Evolutionary conservation across 768 basidiomycete genomes (phyloP), one percentile per base, ranked within the genome.

Genomic region (Collybia sordida): DNA sequence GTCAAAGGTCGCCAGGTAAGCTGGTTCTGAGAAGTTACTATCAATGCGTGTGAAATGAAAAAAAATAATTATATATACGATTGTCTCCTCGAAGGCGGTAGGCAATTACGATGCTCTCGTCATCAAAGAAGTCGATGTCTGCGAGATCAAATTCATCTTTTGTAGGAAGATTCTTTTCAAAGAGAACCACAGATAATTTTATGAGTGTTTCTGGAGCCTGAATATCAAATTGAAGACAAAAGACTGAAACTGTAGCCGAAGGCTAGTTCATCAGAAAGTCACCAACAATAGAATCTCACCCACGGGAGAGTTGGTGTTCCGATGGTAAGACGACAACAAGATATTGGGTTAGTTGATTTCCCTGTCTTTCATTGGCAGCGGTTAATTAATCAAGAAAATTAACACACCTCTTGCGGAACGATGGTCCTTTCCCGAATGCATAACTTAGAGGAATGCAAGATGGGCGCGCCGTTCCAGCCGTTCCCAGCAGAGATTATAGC

Each of bases 81-180:
- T 73, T 62, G 49, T 62, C 65, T 51, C 67, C 69, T 49, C 70
- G 70, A 62, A 67, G 64, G 64, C 78, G 80, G 69, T 80, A 86
- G 52, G 88, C 77, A 54, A 89, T 71, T 56, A 89, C 75, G 52
- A 90, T 63, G 59, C 65, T 72, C 64, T 83, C 79, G 57, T 89
- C 85, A 71, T 92, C 90, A 65, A 93, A 90, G 69, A 91, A 91
- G 48, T 89, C 85, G 37, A 72, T 77, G 59, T 85, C 85, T 62
- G 90, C 63, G 39, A 89, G 57, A 51, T 83, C 75, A 59, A 83
- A 64, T 64, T 72, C 63, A 56, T 62, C 56, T 35, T 71, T 74
- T 63, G 62, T 67, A 50, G 61, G 71, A 59, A 80, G 64, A 63
- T 67, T 67, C 68, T 81, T 82, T 63, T 83, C 79, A 39, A 86